Evolutionary conservation across 805 yeast genomes (phyloP).

Genomic region (Pichia thaimueangensis): DNA sequence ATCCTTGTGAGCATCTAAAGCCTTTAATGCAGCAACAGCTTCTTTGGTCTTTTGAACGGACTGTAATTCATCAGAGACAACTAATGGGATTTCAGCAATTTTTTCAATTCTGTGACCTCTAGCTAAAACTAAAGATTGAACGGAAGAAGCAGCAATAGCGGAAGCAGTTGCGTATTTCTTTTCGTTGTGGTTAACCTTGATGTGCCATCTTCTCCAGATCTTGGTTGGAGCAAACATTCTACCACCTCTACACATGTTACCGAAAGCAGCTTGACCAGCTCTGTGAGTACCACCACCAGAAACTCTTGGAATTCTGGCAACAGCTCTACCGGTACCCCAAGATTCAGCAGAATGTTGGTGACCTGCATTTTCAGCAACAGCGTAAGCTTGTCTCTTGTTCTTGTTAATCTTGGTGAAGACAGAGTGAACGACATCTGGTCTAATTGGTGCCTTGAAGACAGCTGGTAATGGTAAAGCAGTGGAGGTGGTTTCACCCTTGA

Average conservation of each 20-base stretch:
- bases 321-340: constrained; percentile 99
- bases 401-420: constrained; percentile 98
- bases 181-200: constrained; percentile 99
- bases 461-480: constrained; percentile 91
- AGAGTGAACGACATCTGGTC: constrained; percentile 98
- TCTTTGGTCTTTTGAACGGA: constrained; percentile 95
- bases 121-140: constrained; percentile 96
- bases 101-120: constrained; percentile 99
- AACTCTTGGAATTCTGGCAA: constrained; percentile 99
- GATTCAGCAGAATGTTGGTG: constrained; percentile 99
- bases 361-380: constrained; percentile 98
- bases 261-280: constrained; percentile 99
- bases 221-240: constrained; percentile 99
- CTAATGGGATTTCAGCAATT: constrained; percentile 97
- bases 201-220: constrained; percentile 99
- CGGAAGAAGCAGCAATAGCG: constrained; percentile 98
- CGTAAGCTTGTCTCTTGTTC: constrained; percentile 99
- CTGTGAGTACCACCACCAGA: constrained; percentile 99
- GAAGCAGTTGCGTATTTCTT: constrained; percentile 99
- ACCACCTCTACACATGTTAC: constrained; percentile 99
- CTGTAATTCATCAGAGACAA: constrained; percentile 90
- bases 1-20: constrained; percentile 98
- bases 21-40: constrained; percentile 96
- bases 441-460: constrained; percentile 98
- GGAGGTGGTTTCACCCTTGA: constrained; percentile 77